A percentile compares a stretch with the other conserved stretches of the same genome.
These are phyloP conservation scores for Litchi chinensis DNA, from an alignment of 345 rosid genomes.

Conservation along the genomic window DNA sequence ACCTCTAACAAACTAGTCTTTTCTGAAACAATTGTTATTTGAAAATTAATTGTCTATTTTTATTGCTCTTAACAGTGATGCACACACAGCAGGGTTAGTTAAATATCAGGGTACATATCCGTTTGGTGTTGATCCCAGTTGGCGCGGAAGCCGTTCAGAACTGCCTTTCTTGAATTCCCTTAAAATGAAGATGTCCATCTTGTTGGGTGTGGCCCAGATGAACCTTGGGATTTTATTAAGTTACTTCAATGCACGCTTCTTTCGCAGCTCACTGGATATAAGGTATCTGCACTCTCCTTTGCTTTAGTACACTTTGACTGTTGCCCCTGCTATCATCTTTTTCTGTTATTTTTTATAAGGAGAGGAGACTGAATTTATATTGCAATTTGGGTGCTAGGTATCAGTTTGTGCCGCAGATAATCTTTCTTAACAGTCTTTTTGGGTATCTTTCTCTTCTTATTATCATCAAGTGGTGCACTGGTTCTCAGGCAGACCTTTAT, in stretches of 20 bases:
- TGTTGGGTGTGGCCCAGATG: slow-evolving; percentile 94
- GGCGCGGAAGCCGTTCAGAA: slow-evolving; percentile 99
- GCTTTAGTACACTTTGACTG: neutral
- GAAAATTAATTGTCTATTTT: slow-evolving; percentile 14
- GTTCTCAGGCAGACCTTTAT: slow-evolving; percentile 97
- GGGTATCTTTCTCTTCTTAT: slow-evolving; percentile 95
- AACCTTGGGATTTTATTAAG: slow-evolving; percentile 83
- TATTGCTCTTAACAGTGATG: slow-evolving; percentile 62
- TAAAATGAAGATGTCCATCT: slow-evolving; percentile 98
- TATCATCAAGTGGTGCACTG: slow-evolving; percentile 95
- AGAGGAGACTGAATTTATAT: slow-evolving; percentile 26
- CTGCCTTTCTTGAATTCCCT: slow-evolving; percentile 92
- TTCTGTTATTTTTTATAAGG: neutral
- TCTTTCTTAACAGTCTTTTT: slow-evolving; percentile 90
- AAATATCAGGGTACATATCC: slow-evolving; percentile 87
- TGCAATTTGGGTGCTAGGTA: slow-evolving; percentile 57
- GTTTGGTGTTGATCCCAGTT: slow-evolving; percentile 97
- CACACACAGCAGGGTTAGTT: slow-evolving; percentile 65
- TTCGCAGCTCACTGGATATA: slow-evolving; percentile 70
- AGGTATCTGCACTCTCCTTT: slow-evolving; percentile 44
- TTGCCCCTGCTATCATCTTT: slow-evolving; percentile 4
- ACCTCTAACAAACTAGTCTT: neutral
- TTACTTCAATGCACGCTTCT: slow-evolving; percentile 89
- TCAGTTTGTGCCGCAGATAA: slow-evolving; percentile 96
- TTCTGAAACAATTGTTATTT: slow-evolving; percentile 11